These are phyloP conservation scores for Herpotrichia juniperi DNA, from an alignment of 2,329 filamentous ascomycete species.

Conservation along the genomic window DNA sequence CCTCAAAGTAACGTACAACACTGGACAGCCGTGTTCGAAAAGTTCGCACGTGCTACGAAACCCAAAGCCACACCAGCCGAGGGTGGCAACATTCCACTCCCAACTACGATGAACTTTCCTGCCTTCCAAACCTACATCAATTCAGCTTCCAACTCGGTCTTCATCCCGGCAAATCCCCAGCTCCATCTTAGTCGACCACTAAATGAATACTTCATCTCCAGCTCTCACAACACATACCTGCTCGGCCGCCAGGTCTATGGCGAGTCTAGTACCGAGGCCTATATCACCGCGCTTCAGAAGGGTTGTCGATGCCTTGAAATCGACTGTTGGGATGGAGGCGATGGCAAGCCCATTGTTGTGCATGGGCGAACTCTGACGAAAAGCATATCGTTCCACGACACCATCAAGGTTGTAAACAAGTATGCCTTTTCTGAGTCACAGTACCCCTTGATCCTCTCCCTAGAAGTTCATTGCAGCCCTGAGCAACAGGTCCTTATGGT, in stretches of 20 bases:
- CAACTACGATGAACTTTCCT: conserved; percentile 73
- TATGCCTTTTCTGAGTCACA: conserved; percentile 89
- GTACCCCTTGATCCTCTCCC: conserved; percentile 90
- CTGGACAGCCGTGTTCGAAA: conserved; percentile 77
- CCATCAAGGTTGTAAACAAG: conserved; percentile 90
- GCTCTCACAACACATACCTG: conserved; percentile 98
- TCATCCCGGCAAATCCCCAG: conserved; percentile 65
- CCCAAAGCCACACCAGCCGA: conserved; percentile 50
- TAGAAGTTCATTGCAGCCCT: conserved; percentile 90
- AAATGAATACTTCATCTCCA: conserved; percentile 98
- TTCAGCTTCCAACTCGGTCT: conserved; percentile 66
- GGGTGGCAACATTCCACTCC: conserved; percentile 46
- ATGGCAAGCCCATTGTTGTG: conserved; percentile 86
- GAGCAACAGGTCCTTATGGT: conserved; percentile 88
- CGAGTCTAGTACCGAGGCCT: conserved; percentile 91
- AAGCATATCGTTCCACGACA: conserved; percentile 87
- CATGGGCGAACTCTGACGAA: conserved; percentile 91
- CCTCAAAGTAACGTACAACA: conserved; percentile 67
- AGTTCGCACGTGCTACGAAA: conserved; percentile 58
- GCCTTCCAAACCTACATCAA: conserved; percentile 68
- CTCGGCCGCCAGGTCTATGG: conserved; percentile 88
- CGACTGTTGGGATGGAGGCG: conserved; percentile 94
- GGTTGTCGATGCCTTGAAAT: conserved; percentile 96
- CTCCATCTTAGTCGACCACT: conserved; percentile 79
- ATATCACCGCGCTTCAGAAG: conserved; percentile 84